These are phyloP conservation scores for Phyllosticta capitalensis DNA, from an alignment of 2,329 filamentous ascomycete species.

Conservation along the genomic window DNA sequence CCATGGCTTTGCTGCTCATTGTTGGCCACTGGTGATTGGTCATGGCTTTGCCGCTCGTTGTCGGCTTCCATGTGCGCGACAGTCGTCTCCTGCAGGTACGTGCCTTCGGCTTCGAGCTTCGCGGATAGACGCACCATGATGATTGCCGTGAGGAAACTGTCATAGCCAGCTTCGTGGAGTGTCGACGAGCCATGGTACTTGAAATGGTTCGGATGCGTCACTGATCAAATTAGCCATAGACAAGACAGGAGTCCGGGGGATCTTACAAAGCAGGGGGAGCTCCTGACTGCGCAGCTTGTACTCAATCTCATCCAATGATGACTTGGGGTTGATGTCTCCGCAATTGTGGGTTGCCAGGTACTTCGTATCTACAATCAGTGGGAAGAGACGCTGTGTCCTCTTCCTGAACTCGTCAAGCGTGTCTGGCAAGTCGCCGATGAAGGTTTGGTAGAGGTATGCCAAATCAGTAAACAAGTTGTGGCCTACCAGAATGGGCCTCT, in stretches of 20 bases:
- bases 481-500: constrained; percentile 46
- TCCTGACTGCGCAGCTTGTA: constrained; percentile 31
- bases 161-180: constrained; percentile 54
- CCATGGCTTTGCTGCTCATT: not conserved
- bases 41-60: not conserved
- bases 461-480: constrained; percentile 59
- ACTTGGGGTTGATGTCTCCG: constrained; percentile 41
- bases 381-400: constrained; percentile 45
- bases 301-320: constrained; percentile 41
- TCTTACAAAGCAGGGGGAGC: constrained; percentile 33
- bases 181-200: constrained; percentile 31
- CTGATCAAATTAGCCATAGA: not conserved
- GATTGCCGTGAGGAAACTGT: constrained; percentile 51
- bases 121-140: constrained; percentile 48
- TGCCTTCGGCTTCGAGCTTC: constrained; percentile 36
- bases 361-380: constrained; percentile 52
- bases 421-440: constrained; percentile 48
- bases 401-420: constrained; percentile 44
- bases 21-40: not conserved
- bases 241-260: not conserved
- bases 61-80: not conserved
- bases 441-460: constrained; percentile 53
- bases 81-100: constrained; percentile 18
- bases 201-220: constrained; percentile 29
- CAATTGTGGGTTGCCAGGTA: constrained; percentile 51